Percentiles rank a stretch among this genome's conserved stretches.
phyloP scores from a whole-genome alignment of 2,329 filamentous ascomycete genomes.

The Colletotrichum australisinense region DNA sequence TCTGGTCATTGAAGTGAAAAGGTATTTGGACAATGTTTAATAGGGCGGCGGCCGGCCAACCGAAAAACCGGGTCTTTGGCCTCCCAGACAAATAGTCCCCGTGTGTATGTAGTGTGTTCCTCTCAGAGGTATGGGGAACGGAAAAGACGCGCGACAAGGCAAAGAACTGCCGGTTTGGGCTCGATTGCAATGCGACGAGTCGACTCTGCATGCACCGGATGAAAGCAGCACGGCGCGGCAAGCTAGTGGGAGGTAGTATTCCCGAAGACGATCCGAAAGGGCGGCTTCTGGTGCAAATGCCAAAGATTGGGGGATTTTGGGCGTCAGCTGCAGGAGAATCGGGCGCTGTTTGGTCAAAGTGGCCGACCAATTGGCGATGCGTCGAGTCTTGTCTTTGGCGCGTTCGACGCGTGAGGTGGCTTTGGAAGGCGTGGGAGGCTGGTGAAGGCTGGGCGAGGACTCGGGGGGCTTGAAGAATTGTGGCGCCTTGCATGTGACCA shows the following conservation, averaged over 20 bases:
- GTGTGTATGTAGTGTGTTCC: constrained; percentile 9
- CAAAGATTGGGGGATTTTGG: constrained; percentile 20
- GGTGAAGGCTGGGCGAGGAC: constrained; percentile 17
- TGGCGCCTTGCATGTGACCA: constrained; percentile 33
- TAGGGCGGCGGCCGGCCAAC: constrained; percentile 30
- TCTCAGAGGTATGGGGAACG: constrained; percentile 12
- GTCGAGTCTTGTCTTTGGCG: constrained; percentile 30
- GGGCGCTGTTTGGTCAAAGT: constrained; percentile 28
- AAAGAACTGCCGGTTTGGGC: constrained; percentile 9
- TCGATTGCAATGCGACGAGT: constrained; percentile 24
- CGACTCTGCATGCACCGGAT: constrained; percentile 25
- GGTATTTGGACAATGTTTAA: constrained; percentile 4
- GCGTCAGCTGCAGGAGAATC: constrained; percentile 21
- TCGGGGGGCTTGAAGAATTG: constrained; percentile 28
- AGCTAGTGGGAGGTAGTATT: constrained; percentile 28
- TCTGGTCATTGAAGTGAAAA: constrained; percentile 30
- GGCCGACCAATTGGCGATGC: constrained; percentile 32
- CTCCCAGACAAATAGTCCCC: constrained; percentile 1
- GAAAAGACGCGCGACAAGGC: constrained; percentile 17
- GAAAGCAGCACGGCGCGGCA: constrained; percentile 11
- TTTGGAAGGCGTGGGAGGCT: constrained; percentile 17
- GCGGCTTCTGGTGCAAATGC: neutral
- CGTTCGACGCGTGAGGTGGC: constrained; percentile 33
- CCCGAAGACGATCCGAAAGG: constrained; percentile 26
- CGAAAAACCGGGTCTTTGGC: constrained; percentile 33